phyloP scores from a whole-genome alignment of 306 rosid genomes.

The Trifolium repens region DNA sequence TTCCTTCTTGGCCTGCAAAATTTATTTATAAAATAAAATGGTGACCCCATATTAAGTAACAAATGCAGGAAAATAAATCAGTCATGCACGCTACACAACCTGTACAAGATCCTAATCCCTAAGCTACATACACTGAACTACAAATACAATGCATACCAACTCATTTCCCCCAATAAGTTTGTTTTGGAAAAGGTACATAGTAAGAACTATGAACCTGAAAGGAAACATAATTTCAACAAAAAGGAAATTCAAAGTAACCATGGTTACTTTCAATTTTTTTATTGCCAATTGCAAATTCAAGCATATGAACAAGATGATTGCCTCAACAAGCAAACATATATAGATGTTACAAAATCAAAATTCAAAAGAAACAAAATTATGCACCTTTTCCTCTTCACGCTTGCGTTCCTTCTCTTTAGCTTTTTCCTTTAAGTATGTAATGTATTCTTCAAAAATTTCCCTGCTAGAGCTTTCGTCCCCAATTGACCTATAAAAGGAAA shows the following conservation, averaged over 20 bases:
- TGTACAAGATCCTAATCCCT: not conserved
- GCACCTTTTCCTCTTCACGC: slow-evolving; percentile 96
- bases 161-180: not conserved
- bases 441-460: slow-evolving; percentile 84
- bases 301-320: not conserved
- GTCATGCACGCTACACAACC: not conserved
- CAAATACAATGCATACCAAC: slow-evolving; percentile 5
- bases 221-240: slow-evolving; percentile 20
- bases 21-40: slow-evolving; percentile 25
- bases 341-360: slow-evolving; percentile 28
- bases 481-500: slow-evolving; percentile 57
- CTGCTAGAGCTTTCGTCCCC: slow-evolving; percentile 70
- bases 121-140: slow-evolving; percentile 17
- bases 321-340: slow-evolving; percentile 35
- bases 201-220: not conserved
- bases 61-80: not conserved
- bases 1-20: slow-evolving; percentile 82
- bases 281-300: not conserved
- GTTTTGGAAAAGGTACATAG: not conserved
- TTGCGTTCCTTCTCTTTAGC: slow-evolving; percentile 95
- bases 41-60: slow-evolving; percentile 25
- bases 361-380: slow-evolving; percentile 16
- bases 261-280: too few species aligned
- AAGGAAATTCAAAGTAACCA: slow-evolving; percentile 13
- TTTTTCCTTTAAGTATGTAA: slow-evolving; percentile 71